Evolutionary conservation across 805 yeast species (phyloP).

Genomic region (Saccharomycopsis sp.): DNA sequence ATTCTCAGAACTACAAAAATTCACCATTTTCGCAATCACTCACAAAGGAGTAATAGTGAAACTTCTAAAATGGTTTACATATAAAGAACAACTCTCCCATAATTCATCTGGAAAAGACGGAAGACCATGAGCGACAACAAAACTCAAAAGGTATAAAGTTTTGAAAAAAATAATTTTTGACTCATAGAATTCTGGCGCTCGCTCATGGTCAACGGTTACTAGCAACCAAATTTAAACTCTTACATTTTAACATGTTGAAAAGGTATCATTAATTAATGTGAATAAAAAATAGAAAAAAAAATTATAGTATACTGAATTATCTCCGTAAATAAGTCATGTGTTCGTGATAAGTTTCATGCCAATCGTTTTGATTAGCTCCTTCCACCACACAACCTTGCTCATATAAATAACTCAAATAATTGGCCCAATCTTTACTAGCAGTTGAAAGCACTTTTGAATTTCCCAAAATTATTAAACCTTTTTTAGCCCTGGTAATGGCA

Average conservation of each 20-base stretch:
- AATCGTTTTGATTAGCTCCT: conserved; percentile 4
- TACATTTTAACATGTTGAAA: background rate
- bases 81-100: too few relatives aligned
- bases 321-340: conserved; percentile 12
- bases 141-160: too few relatives aligned
- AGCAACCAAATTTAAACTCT: background rate
- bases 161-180: too few relatives aligned
- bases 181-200: too few relatives aligned
- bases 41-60: too few relatives aligned
- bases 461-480: conserved; percentile 34
- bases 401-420: conserved; percentile 16
- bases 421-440: conserved; percentile 8
- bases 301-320: background rate
- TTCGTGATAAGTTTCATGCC: conserved; percentile 8
- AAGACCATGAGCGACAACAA: too few relatives aligned
- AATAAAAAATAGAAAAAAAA: background rate
- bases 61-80: too few relatives aligned
- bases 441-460: conserved; percentile 24
- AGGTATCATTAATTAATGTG: too few relatives aligned
- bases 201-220: too few relatives aligned
- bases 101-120: too few relatives aligned
- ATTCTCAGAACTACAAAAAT: too few relatives aligned
- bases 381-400: conserved; percentile 14
- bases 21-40: too few relatives aligned
- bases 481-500: conserved; percentile 35